Evolutionary conservation across 352 stramenopile species (phyloP).

Genomic region (Phytopythium chamaehyphon): DNA sequence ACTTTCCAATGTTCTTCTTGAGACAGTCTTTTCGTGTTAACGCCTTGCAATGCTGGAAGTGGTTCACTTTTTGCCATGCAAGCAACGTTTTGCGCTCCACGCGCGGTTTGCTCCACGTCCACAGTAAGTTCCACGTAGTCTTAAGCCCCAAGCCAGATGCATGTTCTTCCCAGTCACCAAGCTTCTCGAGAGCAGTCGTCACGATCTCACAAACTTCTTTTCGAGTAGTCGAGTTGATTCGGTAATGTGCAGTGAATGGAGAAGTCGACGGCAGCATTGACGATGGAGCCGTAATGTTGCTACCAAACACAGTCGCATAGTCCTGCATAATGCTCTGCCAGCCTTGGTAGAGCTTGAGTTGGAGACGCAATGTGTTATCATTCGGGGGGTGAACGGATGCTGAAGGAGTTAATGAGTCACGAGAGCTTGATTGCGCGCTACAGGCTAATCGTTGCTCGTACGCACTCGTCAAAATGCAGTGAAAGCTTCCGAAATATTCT

Average conservation of each 20-base stretch:
- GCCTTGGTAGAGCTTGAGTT: constrained; percentile 77
- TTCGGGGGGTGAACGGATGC: constrained; percentile 17
- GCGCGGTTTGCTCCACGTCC: constrained; percentile 89
- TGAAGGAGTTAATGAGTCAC: constrained; percentile 8
- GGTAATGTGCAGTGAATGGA: constrained; percentile 62
- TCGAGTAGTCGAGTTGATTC: constrained; percentile 72
- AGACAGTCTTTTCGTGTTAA: constrained; percentile 94
- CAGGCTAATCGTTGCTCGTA: constrained; percentile 43
- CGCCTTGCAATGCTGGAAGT: constrained; percentile 88
- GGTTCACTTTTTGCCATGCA: constrained; percentile 93
- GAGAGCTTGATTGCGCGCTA: constrained; percentile 8
- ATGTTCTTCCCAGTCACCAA: constrained; percentile 70
- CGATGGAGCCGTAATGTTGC: constrained; percentile 24
- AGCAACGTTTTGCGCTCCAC: constrained; percentile 82
- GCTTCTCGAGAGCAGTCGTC: constrained; percentile 49
- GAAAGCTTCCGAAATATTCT: constrained; percentile 62
- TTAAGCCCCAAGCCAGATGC: constrained; percentile 76
- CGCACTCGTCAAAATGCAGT: constrained; percentile 70
- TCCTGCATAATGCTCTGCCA: constrained; percentile 86
- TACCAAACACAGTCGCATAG: constrained; percentile 79
- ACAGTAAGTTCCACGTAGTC: constrained; percentile 90
- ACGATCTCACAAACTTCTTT: constrained; percentile 86
- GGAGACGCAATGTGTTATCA: constrained; percentile 52
- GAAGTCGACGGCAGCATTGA: constrained; percentile 28
- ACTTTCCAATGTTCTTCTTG: constrained; percentile 83